phyloP scores from a whole-genome alignment of 2,329 filamentous ascomycete species.

The Calcarisporium arbuscula region DNA sequence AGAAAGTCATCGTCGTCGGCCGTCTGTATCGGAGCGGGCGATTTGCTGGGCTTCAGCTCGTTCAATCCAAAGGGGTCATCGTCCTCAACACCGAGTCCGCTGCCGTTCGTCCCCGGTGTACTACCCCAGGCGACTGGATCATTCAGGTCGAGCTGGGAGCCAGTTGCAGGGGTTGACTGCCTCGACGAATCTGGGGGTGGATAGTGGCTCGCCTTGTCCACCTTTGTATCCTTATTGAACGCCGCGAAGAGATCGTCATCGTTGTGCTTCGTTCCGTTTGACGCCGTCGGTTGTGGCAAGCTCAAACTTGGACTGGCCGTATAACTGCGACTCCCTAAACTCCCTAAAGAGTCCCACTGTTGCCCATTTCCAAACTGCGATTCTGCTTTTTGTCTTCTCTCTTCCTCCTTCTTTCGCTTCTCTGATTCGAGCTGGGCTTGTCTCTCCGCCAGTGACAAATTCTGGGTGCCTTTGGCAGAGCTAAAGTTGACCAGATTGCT shows the following conservation, averaged over 20 bases:
- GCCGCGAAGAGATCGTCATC: constrained; percentile 63
- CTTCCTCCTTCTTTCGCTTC: constrained; percentile 66
- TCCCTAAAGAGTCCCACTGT: constrained; percentile 70
- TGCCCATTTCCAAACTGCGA: constrained; percentile 69
- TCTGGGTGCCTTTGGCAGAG: constrained; percentile 54
- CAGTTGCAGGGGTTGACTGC: constrained; percentile 39
- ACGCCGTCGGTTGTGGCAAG: constrained; percentile 13
- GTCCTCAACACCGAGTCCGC: constrained; percentile 55
- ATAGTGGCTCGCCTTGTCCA: constrained; percentile 60
- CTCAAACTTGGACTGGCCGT: constrained; percentile 26
- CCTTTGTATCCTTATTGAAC: constrained; percentile 59
- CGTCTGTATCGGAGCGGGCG: constrained; percentile 16
- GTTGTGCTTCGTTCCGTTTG: constrained; percentile 23
- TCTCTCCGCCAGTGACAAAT: constrained; percentile 71
- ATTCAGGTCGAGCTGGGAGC: constrained; percentile 42
- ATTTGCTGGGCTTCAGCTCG: constrained; percentile 44
- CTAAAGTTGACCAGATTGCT: constrained; percentile 64
- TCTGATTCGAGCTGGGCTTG: constrained; percentile 61
- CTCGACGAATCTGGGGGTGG: constrained; percentile 44
- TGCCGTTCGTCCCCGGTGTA: constrained; percentile 19
- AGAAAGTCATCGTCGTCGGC: constrained; percentile 60
- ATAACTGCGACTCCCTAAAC: constrained; percentile 51
- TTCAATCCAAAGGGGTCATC: constrained; percentile 85
- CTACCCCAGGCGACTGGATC: constrained; percentile 47
- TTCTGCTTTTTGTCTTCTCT: constrained; percentile 65